Evolutionary conservation across 1,284 basidiomycete species (phyloP), one percentile per base, ranked within the genome.

Genomic region (Anthracocystis setariae): DNA sequence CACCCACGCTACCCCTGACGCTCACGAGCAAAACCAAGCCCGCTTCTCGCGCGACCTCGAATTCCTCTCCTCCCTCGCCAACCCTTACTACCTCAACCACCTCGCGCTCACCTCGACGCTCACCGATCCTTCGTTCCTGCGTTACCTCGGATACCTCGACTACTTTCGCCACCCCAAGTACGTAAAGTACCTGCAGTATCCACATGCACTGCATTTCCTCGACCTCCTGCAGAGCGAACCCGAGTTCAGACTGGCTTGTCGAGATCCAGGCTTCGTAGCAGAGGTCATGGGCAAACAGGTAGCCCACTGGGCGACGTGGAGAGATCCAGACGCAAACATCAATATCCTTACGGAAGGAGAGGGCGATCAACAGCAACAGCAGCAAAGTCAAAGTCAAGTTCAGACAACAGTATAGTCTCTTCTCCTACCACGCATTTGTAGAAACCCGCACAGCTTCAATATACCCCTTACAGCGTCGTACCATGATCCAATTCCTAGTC

Each of bases 261-360:
- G 61, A 15, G 68, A 74, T 54, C 50, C 65, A 5, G 79, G 55
- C 2, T 80, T 78, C 71, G 77, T 71, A 10, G 70, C 72, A 18
- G 74, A 76, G 35, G 71, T 73, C 17, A 78, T 76, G 45, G 65
- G 63, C 3, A 71, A 61, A 13, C 73, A 77, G 64, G 52, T 79
- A 3, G 74, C 58, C 4, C 79, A 80, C 47, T 80, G 79, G 79
- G 73, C 77, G 9, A 78, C 77, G 17, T 80, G 77, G 79, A 58
- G 55, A 32, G 73, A 69, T 61, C 45, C 66, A 20, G 60, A 69
- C 25, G 53, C 24, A 29, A 29, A n/a, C n/a, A n/a, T n/a, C n/a
- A n/a, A n/a, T n/a, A n/a, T n/a, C n/a, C n/a, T n/a, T 3, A 25
- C 20, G 0, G 48, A 12, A 13, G 43, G n/a, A 3, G 40, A 21